Base-by-base conservation (phyloP, 1,284 basidiomycete species). In the Chiua sp. region DNA sequence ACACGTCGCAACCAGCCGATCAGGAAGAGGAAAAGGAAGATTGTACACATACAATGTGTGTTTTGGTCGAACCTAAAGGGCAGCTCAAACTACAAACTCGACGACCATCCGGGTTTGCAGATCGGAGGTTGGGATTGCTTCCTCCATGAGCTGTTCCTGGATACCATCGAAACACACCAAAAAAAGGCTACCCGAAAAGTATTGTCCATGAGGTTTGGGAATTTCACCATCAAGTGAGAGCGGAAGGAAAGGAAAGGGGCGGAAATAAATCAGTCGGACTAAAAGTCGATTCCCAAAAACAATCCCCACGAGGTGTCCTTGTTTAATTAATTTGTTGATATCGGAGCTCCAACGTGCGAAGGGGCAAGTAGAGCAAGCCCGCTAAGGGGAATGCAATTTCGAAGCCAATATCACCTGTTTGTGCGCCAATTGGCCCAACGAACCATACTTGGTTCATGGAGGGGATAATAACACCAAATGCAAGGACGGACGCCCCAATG, bases 381-480 rank as follows among this genome's bases (percentile, higher is more conserved):
- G 82, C 81, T 13, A 83, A 65, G 0, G 72, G 79, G 63, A 91
- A 86, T 16, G 87, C 88, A 23, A 91, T 73, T 74, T 91, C 88
- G 61, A 92, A 90, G n/a, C 90, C 91, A 60, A 92, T 86, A 72
- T 92, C 91, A 1, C 91, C 91, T 20, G 89, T 81, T n/a, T 59
- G 79, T 59, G 76, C 68, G n/a, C 86, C 91, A 48, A 92, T 85
- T 4, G 90, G 90, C 2, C 91, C 91, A 0, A 80, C 75, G 66
- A 84, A 92, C 90, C 89, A 92, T 11, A 82, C 82, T 71, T 92
- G 89, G 58, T 83, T 75, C 84, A 92, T 92, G 64, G 79, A 83
- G 20, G 87, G 88, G 23, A 92, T 76, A n/a, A 90, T 77, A 20
- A 91, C 76, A 28, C 75, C 82, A 62, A 87, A 86, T 4, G 83